Evolutionary conservation across 176 grass and related monocot genomes (phyloP).

Genomic region (Oryza officinalis): DNA sequence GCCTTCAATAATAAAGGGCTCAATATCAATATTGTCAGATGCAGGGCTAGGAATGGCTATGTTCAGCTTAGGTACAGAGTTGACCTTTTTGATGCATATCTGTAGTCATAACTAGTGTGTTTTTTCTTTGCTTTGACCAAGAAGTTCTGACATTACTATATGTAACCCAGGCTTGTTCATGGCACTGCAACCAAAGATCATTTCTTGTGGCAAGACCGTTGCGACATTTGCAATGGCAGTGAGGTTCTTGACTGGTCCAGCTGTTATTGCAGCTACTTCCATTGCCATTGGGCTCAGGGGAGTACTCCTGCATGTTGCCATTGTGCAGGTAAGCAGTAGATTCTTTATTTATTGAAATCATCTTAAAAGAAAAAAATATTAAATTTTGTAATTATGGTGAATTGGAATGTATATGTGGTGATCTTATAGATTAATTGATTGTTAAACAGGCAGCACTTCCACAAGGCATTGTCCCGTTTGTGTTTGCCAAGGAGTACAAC

Average conservation of each 20-base stretch:
- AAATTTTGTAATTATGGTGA: not conserved
- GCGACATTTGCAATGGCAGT: constrained; percentile 90
- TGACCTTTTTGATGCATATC: not conserved
- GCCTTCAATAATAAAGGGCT: constrained; percentile 92
- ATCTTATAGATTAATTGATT: constrained; percentile 7
- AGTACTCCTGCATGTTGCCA: constrained; percentile 83
- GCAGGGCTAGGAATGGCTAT: constrained; percentile 97
- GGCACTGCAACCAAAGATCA: constrained; percentile 94
- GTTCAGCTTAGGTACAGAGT: constrained; percentile 88
- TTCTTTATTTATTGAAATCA: not conserved
- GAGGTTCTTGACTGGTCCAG: constrained; percentile 82
- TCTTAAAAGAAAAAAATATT: not conserved
- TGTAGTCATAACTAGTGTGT: not conserved
- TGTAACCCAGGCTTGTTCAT: constrained; percentile 79
- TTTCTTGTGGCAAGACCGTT: constrained; percentile 83
- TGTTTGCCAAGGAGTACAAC: constrained; percentile 97
- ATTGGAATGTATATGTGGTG: not conserved
- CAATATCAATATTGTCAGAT: constrained; percentile 91
- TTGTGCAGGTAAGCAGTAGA: constrained; percentile 65
- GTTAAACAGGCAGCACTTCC: constrained; percentile 85
- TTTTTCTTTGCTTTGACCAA: not conserved
- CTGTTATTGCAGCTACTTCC: constrained; percentile 75
- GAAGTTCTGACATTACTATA: constrained; percentile 11
- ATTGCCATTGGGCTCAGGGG: constrained; percentile 84
- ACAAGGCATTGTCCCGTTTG: constrained; percentile 96